phyloP scores from a whole-genome alignment of 495 filamentous ascomycete species.

The Thermothielavioides terrestris region DNA sequence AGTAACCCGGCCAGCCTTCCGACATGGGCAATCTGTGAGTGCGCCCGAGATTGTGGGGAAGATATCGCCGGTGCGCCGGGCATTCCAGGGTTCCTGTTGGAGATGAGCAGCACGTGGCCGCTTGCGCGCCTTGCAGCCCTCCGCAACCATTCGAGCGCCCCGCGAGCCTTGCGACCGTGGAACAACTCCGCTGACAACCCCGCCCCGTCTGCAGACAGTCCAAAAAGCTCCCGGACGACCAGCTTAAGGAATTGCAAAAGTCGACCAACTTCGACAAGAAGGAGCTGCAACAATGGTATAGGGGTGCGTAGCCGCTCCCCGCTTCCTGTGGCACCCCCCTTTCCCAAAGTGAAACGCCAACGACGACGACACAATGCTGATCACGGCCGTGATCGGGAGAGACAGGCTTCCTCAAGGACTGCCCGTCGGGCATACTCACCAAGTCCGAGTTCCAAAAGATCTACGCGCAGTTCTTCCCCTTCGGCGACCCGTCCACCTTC shows the following conservation, averaged over 20 bases:
- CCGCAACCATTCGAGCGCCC: background rate
- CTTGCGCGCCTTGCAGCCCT: background rate
- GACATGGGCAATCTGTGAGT: constrained; percentile 17
- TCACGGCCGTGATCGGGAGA: background rate
- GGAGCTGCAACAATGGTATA: constrained; percentile 99
- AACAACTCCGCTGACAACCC: constrained; percentile 4
- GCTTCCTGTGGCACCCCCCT: background rate
- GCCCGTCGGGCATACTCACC: constrained; percentile 88
- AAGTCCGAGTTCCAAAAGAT: constrained; percentile 99
- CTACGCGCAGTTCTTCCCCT: constrained; percentile 98
- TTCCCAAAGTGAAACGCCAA: background rate
- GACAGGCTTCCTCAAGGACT: constrained; percentile 94
- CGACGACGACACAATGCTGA: background rate
- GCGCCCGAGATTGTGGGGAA: background rate
- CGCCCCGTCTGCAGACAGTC: constrained; percentile 53
- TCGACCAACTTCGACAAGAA: constrained; percentile 99
- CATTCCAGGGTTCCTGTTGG: background rate
- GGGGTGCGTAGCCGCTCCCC: constrained; percentile 51
- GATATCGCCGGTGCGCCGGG: background rate
- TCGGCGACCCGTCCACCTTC: constrained; percentile 92
- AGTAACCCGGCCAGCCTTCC: background rate
- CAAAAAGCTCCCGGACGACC: constrained; percentile 93
- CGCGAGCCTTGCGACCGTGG: background rate
- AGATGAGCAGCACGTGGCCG: background rate
- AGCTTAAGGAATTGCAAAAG: constrained; percentile 89